Base-by-base conservation (phyloP, 306 rosid genomes). In the Casuarina cunninghamiana region DNA sequence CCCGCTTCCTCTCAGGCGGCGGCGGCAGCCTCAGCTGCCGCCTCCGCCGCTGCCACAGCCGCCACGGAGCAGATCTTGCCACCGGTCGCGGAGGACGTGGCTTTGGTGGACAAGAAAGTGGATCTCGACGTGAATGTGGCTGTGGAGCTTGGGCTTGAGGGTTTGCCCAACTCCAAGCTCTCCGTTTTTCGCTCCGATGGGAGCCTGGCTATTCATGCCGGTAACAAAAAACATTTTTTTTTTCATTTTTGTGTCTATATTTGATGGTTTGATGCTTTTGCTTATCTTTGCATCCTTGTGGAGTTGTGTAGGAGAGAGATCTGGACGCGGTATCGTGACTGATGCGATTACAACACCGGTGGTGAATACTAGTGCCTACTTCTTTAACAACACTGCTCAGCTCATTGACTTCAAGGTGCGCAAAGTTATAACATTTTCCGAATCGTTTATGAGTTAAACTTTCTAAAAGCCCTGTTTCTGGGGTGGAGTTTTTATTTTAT, bases 331-430 rank as follows among this genome's bases (percentile, higher is more conserved):
- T 39, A 90, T 90, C 32, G 91, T 75, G 42, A 90, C 95, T 53
- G 98, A 94, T 80, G 98, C 97, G 44, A 90, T 94, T 74, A 94
- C 98, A 4, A 94, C 98, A 4, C 98, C 97, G 13, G 93, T 94
- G 77, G 98, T 94, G 60, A 94, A 94, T 71, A 90, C 97, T 87
- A 85, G 97, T 50, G 96, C 95, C 5, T 90, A 94, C 68, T 87
- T 87, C 82, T 94, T 90, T 75, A 86, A 91, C 89, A 94, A 91
- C 48, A 78, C 93, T n/a, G 82, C 90, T 46, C 93, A 90, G 60
- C 97, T 94, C 46, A 75, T 91, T 77, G 98, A 94, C 84, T 94
- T 86, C 85, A 94, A 94, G 98, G 98, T 94, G 80, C 74, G 53
- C 69, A 54, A n/a, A 10, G 51, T 48, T 48, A 2, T 13, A 48